These are phyloP conservation scores for Trypethelium eluteriae DNA, from an alignment of 495 filamentous ascomycete genomes.

Conservation along the genomic window DNA sequence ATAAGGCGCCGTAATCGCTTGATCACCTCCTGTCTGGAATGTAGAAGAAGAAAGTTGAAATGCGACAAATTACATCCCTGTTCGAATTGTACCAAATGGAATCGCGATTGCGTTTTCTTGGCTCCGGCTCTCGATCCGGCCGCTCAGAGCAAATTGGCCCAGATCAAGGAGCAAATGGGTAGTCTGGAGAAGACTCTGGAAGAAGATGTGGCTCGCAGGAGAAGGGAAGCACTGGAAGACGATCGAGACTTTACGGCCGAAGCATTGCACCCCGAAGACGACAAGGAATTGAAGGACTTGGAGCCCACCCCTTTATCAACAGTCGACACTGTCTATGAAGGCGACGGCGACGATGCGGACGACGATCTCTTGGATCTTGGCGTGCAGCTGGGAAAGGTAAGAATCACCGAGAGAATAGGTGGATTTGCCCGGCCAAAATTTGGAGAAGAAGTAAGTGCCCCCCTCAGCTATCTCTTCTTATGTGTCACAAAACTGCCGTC, in stretches of 20 bases:
- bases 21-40: conserved; percentile 64
- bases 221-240: conserved; percentile 13
- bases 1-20: conserved; percentile 60
- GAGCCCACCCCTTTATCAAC: conserved; percentile 49
- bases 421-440: conserved; percentile 49
- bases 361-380: conserved; percentile 65
- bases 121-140: conserved; percentile 53
- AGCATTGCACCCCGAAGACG: conserved; percentile 26
- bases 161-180: conserved; percentile 65
- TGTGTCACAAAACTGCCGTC: conserved; percentile 11
- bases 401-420: conserved; percentile 66
- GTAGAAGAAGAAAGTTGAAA: conserved; percentile 69
- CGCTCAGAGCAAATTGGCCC: conserved; percentile 52
- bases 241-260: conserved; percentile 40
- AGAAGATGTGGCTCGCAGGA: conserved; percentile 42
- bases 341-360: conserved; percentile 44
- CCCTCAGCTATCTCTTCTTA: conserved; percentile 16
- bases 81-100: conserved; percentile 56
- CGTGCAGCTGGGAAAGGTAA: conserved; percentile 54
- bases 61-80: conserved; percentile 71
- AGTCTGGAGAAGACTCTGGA: conserved; percentile 55
- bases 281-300: conserved; percentile 36
- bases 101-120: conserved; percentile 58
- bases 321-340: conserved; percentile 56
- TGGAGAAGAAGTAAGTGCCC: conserved; percentile 52